Conservation (phyloP, 2,329 filamentous ascomycete species). For the Leptographium lundbergii region DNA sequence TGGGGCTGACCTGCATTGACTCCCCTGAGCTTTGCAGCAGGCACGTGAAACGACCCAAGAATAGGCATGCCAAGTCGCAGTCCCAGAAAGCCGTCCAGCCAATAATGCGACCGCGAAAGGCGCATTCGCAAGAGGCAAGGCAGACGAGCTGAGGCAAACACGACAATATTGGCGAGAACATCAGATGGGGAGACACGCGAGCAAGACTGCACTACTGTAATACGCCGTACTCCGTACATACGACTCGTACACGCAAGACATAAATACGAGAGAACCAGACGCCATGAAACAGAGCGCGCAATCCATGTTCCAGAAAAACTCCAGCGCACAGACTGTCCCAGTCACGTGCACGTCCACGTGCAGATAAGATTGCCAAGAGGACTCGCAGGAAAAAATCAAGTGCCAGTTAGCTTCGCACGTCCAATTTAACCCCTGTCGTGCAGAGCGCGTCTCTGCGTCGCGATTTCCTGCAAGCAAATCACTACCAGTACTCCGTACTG, state of each 20-base stretch:
- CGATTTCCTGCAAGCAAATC: background rate
- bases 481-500: background rate
- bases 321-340: background rate
- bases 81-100: background rate
- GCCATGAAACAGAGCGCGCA: background rate
- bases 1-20: background rate
- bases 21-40: background rate
- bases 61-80: background rate
- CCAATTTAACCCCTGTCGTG: slow-evolving; percentile 1
- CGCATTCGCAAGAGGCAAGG: background rate
- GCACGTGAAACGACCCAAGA: background rate
- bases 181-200: no score
- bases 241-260: no score
- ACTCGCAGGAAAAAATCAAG: background rate
- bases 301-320: background rate
- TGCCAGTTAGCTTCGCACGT: background rate
- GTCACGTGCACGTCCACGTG: background rate
- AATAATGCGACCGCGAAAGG: background rate
- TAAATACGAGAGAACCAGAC: background rate
- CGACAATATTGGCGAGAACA: no score
- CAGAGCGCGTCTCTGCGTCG: background rate
- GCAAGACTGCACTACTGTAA: no score
- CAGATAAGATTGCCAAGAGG: background rate
- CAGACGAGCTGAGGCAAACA: no score
- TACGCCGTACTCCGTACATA: no score